phyloP scores from a whole-genome alignment of 805 yeast species.

The Ogataea nonfermentans region DNA sequence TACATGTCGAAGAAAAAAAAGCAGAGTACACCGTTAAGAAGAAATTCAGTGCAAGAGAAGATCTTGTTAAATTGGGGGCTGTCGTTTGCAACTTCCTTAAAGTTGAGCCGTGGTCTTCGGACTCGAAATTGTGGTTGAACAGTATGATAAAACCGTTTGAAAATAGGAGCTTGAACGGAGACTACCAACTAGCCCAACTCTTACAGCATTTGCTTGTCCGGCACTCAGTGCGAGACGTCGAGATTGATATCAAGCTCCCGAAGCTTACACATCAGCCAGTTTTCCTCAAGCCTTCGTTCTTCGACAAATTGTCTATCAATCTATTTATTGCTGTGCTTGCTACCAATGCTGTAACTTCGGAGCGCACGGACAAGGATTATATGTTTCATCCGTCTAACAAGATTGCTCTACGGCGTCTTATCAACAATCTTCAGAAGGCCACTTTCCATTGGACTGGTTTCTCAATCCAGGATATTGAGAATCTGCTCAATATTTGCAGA shows the following conservation, averaged over 20 bases:
- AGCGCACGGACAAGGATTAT: constrained; percentile 62
- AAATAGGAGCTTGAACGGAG: constrained; percentile 39
- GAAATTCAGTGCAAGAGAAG: constrained; percentile 51
- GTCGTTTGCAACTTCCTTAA: constrained; percentile 52
- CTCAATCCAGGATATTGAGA: constrained; percentile 53
- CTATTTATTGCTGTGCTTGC: constrained; percentile 66
- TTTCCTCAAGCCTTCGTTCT: constrained; percentile 58
- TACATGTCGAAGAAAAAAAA: constrained; percentile 43
- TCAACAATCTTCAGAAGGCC: constrained; percentile 61
- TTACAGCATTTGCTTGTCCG: constrained; percentile 52
- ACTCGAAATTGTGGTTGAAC: constrained; percentile 46
- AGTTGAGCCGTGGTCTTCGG: constrained; percentile 55
- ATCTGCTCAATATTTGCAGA: constrained; percentile 48
- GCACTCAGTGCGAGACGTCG: constrained; percentile 54
- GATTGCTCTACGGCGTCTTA: constrained; percentile 51
- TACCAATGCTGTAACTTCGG: constrained; percentile 72
- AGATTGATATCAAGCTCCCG: constrained; percentile 55
- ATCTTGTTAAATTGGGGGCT: constrained; percentile 51
- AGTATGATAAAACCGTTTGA: constrained; percentile 49
- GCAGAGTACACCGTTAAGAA: constrained; percentile 46
- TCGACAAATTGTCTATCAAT: constrained; percentile 60
- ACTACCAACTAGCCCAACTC: constrained; percentile 39
- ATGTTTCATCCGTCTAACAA: constrained; percentile 66
- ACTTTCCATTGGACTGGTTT: constrained; percentile 80
- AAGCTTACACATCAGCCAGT: constrained; percentile 57